A percentile compares a stretch with the other conserved stretches of the same genome.
phyloP scores from a whole-genome alignment of 352 stramenopile species.

The Phytophthora parvispora region DNA sequence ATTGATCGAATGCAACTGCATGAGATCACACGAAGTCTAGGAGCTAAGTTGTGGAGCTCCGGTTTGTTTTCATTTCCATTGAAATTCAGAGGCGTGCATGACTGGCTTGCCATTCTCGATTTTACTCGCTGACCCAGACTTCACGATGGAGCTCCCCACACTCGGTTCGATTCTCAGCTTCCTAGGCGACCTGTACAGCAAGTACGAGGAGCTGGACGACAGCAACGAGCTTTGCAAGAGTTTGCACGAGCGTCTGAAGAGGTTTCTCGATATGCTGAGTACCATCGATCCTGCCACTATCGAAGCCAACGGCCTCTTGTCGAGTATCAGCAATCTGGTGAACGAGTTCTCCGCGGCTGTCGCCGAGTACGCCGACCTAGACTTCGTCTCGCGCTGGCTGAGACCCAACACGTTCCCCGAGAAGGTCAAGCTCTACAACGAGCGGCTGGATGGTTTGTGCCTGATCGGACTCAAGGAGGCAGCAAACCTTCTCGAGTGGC shows the following conservation, averaged over 20 bases:
- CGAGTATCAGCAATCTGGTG: slow-evolving; percentile 10
- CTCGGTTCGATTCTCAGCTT: neutral
- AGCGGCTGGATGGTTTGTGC: slow-evolving; percentile 20
- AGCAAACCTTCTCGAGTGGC: slow-evolving; percentile 19
- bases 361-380: slow-evolving; percentile 2
- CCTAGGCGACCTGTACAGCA: slow-evolving; percentile 1
- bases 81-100: neutral
- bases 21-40: neutral
- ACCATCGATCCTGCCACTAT: slow-evolving; percentile 15
- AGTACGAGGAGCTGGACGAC: slow-evolving; percentile 11
- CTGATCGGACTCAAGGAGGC: slow-evolving; percentile 6
- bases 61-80: neutral
- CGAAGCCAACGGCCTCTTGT: slow-evolving; percentile 17
- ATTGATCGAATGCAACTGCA: too few species aligned
- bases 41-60: neutral
- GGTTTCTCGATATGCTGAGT: slow-evolving; percentile 7
- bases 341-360: slow-evolving; percentile 1
- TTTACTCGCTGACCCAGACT: neutral
- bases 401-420: slow-evolving; percentile 16
- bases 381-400: slow-evolving; percentile 18
- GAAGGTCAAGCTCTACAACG: slow-evolving; percentile 28
- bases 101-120: neutral
- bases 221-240: slow-evolving; percentile 19
- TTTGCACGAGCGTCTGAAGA: slow-evolving; percentile 6
- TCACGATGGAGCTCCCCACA: neutral